Evolutionary conservation across 768 basidiomycete species (phyloP), one percentile per base, ranked within the genome.

Genomic region (Lactarius trivialis): DNA sequence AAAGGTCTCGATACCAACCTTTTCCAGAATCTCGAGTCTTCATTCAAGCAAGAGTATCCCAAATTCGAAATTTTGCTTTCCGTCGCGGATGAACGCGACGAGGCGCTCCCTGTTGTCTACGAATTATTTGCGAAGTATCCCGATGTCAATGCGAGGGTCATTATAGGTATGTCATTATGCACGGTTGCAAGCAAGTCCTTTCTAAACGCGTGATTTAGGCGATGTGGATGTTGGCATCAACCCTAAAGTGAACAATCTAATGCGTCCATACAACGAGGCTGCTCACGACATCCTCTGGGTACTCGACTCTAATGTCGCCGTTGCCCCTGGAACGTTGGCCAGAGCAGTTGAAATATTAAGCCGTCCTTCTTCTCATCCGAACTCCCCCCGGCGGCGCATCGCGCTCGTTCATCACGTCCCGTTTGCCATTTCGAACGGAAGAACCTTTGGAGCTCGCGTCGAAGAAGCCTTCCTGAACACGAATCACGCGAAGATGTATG

Each of bases 401-500:
- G 93, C 85, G 4, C 80, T 99, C 9, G 91, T 99, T 0, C 97
- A 99, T 73, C 97, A 99, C 71, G 89, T 98, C 19, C 97, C 97
- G 0, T 91, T 93, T 70, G 96, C 93, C 1, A 81, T 82, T 57
- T 79, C 88, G 60, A 84, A 84, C 63, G 85, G 88, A 68, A 76
- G 80, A 55, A 74, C 78, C 19, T 76, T 93, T 60, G 97, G 97
- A 2, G 86, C 93, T 32, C 79, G 83, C 64, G 78, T 98, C 30
- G 97, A 99, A 75, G 89, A 93, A 64, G 93, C 91, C 0, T 99
- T 96, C 73, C 76, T 99, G 60, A 98, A 98, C 73, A 96, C 94
- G 5, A 98, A 93, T 64, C 97, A 98, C 70, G 93, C 96, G 28
- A 98, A 95, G 75, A 94, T 98, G 90, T 98, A 98, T 70, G 81